Base-by-base conservation (phyloP, 176 grass and related monocot species). In the Urochloa ruziziensis region DNA sequence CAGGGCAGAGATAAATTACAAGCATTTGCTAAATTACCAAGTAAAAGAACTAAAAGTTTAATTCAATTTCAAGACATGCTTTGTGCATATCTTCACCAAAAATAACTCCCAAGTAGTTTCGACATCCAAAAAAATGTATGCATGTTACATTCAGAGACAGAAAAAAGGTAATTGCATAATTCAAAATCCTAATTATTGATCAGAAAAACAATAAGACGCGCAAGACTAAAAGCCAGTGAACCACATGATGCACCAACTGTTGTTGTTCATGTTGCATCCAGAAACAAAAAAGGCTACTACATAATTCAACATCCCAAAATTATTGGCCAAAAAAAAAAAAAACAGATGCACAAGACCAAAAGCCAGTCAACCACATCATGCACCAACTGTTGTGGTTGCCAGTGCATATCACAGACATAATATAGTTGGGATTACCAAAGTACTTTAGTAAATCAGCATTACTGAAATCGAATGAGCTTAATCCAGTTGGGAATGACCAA, bases 401-500 rank as follows among this genome's bases (percentile, higher is more conserved):
- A 78, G 42, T 5, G 0, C 56, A 46, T 28, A 79, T 51, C 54
- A 28, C 11, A 62, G 70, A 76, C 4, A 60, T 76, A 7, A 33
- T 43, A 76, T 56, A 60, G 71, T 53, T 19, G 17, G 48, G 5
- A 18, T 51, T 4, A 51, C 48, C 48, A 51, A 51, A 51, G 48
- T 51, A 51, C 48, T 51, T 51, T 51, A 65, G 33, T 54, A 21
- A 80, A n/a, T 73, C 11, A 25, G 35, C 49, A 54, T 19, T 24
- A 80, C 42, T 65, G 43, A 23, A 71, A 73, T 68, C 70, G 76
- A 43, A 74, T 46, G 47, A 52, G 5, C 70, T 44, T 44, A 74
- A 67, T 8, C 66, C 42, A n/a, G n/a, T n/a, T n/a, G n/a, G n/a
- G n/a, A n/a, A n/a, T n/a, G n/a, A n/a, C n/a, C n/a, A n/a, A n/a